Percentiles rank a stretch among this genome's conserved stretches.
phyloP scores from a whole-genome alignment of 139 green algal genomes.

The Chlorella sp. region DNA sequence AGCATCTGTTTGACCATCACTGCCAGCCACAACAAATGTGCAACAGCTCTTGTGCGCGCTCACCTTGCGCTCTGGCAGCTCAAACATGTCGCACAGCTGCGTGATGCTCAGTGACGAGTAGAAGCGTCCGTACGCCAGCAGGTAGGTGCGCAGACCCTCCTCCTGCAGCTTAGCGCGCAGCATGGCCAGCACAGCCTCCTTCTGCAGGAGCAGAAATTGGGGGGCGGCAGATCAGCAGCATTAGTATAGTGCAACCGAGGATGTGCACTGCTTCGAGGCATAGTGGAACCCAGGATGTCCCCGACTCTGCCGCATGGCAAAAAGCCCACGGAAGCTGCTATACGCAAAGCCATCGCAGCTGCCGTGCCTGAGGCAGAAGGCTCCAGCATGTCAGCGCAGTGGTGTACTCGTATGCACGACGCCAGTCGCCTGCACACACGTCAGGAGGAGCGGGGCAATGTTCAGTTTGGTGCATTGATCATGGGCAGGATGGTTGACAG shows the following conservation, averaged over 20 bases:
- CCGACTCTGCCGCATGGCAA: not conserved
- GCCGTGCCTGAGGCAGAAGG: constrained; percentile 65
- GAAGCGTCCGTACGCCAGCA: constrained; percentile 86
- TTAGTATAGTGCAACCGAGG: not conserved
- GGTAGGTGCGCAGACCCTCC: constrained; percentile 93
- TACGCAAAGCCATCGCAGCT: not conserved
- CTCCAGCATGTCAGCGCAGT: constrained; percentile 77
- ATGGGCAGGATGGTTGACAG: too few relatives aligned
- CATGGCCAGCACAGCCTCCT: constrained; percentile 80
- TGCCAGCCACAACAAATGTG: too few relatives aligned
- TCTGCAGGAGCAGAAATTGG: not conserved
- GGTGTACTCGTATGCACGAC: constrained; percentile 71
- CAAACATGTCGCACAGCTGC: constrained; percentile 92
- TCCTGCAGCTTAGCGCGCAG: constrained; percentile 84
- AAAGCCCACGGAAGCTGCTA: not conserved
- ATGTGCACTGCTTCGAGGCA: not conserved
- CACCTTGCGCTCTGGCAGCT: constrained; percentile 82
- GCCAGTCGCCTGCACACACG: constrained; percentile 82
- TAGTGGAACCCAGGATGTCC: not conserved
- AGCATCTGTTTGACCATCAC: too few relatives aligned
- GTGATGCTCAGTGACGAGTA: constrained; percentile 89
- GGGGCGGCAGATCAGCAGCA: not conserved
- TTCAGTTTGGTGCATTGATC: too few relatives aligned
- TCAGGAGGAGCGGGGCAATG: not conserved
- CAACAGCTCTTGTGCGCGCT: not conserved